Evolutionary conservation across 2,329 filamentous ascomycete species (phyloP).

Genomic region (Colletotrichum viniferum): DNA sequence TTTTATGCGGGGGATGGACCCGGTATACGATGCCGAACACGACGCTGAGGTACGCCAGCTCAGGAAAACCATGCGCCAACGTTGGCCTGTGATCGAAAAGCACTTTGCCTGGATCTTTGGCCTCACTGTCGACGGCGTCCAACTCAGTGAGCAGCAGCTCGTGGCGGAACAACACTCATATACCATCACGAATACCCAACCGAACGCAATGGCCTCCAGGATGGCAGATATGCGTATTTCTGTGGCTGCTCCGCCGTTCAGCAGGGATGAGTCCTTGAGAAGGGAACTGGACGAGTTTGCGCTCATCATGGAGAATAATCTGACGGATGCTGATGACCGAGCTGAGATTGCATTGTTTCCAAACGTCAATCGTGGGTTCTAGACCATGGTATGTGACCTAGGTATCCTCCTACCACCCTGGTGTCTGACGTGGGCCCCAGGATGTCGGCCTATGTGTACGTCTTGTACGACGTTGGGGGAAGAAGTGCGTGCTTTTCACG

Average conservation of each 20-base stretch:
- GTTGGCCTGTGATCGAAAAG: neutral
- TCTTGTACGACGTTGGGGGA: neutral
- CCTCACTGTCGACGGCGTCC: neutral
- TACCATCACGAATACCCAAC: neutral
- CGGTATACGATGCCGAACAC: neutral
- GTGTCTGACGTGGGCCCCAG: neutral
- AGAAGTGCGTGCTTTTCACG: neutral
- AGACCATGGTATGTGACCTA: neutral
- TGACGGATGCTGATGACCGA: neutral
- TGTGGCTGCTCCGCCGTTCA: neutral
- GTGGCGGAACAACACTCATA: neutral
- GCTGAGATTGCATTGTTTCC: neutral
- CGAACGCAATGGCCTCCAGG: neutral
- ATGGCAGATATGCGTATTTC: neutral
- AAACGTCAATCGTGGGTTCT: neutral
- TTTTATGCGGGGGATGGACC: neutral
- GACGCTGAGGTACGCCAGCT: neutral
- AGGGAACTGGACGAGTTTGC: neutral
- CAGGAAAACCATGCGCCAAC: neutral
- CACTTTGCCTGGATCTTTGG: neutral
- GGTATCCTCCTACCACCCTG: neutral
- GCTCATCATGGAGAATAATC: neutral
- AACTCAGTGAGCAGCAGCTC: neutral
- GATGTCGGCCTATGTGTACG: neutral
- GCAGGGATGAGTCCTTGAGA: neutral